phyloP scores from a whole-genome alignment of 768 basidiomycete species.

The Boletales sp. region DNA sequence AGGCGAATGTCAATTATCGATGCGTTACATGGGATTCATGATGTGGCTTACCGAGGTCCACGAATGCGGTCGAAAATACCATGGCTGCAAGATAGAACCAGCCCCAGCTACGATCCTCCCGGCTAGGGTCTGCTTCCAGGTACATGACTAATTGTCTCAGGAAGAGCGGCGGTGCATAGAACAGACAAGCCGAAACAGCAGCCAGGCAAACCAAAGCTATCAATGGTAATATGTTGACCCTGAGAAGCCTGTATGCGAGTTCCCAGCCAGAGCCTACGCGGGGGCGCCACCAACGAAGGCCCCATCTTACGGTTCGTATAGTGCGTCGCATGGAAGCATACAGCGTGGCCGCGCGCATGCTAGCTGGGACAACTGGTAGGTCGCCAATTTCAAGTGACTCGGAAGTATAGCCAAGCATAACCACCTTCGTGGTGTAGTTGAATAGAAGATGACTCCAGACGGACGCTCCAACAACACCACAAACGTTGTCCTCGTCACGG shows the following conservation, averaged over 20 bases:
- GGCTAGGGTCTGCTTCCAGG: conserved; percentile 57
- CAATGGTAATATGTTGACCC: conserved; percentile 48
- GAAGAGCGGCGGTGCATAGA: conserved; percentile 64
- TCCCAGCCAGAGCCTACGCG: conserved; percentile 60
- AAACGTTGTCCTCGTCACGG: conserved; percentile 70
- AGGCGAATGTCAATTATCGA: conserved; percentile 6
- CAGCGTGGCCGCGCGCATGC: conserved; percentile 65
- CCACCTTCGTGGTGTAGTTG: conserved; percentile 82
- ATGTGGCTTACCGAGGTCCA: conserved; percentile 39
- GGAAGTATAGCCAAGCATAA: conserved; percentile 75
- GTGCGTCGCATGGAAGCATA: conserved; percentile 63
- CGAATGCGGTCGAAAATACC: conserved; percentile 42
- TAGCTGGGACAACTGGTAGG: conserved; percentile 72
- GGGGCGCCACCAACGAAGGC: conserved; percentile 56
- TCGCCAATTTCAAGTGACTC: conserved; percentile 83
- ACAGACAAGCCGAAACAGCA: conserved; percentile 53
- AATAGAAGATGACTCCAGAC: conserved; percentile 59
- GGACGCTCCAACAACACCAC: conserved; percentile 50
- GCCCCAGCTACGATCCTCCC: conserved; percentile 63
- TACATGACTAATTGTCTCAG: conserved; percentile 58
- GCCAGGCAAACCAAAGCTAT: conserved; percentile 47
- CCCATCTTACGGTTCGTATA: conserved; percentile 47
- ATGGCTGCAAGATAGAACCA: conserved; percentile 64
- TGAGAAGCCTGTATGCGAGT: conserved; percentile 57
- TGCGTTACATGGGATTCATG: neutral